phyloP scores from a whole-genome alignment of 2,329 filamentous ascomycete genomes.

The Spiromastix sp. region DNA sequence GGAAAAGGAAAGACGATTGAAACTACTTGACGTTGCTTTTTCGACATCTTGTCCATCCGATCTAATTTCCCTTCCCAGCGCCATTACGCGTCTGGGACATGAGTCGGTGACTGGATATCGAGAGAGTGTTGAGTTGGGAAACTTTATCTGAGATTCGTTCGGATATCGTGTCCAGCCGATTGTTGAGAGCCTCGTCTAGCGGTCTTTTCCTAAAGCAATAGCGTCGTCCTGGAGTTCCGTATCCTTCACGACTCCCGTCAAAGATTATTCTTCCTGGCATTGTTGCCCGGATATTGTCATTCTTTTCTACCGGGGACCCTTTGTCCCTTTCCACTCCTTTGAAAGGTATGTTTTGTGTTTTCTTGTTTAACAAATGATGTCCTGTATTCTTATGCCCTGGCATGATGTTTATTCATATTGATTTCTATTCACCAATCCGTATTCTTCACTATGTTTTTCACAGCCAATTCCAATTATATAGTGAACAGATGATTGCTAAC shows the following conservation, averaged over 20 bases:
- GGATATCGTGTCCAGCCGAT: not conserved
- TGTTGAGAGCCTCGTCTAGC: not conserved
- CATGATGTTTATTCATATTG: slow-evolving; percentile 4
- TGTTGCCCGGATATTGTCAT: too few relatives aligned
- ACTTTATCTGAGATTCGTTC: not conserved
- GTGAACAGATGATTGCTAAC: not conserved
- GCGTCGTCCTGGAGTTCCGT: not conserved
- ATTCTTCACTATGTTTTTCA: not conserved
- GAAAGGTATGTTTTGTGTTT: slow-evolving; percentile 3
- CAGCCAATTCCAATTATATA: not conserved
- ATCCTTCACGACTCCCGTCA: not conserved
- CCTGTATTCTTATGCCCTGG: not conserved
- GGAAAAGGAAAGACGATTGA: too few relatives aligned
- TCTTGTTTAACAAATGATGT: not conserved
- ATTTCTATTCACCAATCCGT: not conserved
- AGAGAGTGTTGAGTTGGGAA: not conserved
- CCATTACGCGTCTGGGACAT: not conserved
- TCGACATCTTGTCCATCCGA: too few relatives aligned
- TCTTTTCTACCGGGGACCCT: slow-evolving; percentile 7
- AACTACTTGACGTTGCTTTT: too few relatives aligned
- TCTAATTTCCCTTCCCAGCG: too few relatives aligned
- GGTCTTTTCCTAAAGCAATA: not conserved
- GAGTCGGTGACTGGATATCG: not conserved
- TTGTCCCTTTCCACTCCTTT: slow-evolving; percentile 12
- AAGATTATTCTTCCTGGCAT: not conserved